Conservation (phyloP, 129 eudicot species). For the Flaveria linearis region DNA sequence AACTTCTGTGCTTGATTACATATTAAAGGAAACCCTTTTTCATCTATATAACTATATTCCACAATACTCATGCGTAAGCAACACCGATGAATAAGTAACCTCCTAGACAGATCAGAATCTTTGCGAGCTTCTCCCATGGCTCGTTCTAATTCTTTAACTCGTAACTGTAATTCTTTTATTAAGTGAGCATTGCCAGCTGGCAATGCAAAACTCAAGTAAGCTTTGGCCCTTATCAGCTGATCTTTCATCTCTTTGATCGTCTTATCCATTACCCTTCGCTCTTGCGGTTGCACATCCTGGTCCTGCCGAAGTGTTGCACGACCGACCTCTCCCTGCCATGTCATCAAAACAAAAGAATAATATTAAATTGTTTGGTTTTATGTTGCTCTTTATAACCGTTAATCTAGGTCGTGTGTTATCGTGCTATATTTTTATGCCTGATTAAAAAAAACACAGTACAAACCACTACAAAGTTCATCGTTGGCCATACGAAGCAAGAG, state of each 20-base stretch:
- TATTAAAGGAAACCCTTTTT: constrained; percentile 2
- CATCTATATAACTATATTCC: not conserved
- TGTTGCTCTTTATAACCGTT: not conserved
- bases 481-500: not conserved
- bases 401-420: constrained; percentile 8
- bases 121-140: constrained; percentile 61
- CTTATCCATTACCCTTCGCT: constrained; percentile 49
- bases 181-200: constrained; percentile 70
- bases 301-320: constrained; percentile 37
- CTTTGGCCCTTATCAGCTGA: constrained; percentile 85
- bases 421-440: not conserved
- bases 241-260: constrained; percentile 88
- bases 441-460: not conserved
- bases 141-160: constrained; percentile 76
- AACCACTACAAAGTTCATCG: not conserved
- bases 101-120: constrained; percentile 72
- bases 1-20: constrained; percentile 9
- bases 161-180: constrained; percentile 69
- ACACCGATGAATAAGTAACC: constrained; percentile 40
- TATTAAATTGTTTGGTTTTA: constrained; percentile 10
- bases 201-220: constrained; percentile 68
- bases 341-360: constrained; percentile 13
- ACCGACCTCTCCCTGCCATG: constrained; percentile 49
- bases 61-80: not conserved
- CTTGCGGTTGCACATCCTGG: constrained; percentile 28